phyloP scores from a whole-genome alignment of 1,284 basidiomycete genomes.

The Ganoderma lucidum region DNA sequence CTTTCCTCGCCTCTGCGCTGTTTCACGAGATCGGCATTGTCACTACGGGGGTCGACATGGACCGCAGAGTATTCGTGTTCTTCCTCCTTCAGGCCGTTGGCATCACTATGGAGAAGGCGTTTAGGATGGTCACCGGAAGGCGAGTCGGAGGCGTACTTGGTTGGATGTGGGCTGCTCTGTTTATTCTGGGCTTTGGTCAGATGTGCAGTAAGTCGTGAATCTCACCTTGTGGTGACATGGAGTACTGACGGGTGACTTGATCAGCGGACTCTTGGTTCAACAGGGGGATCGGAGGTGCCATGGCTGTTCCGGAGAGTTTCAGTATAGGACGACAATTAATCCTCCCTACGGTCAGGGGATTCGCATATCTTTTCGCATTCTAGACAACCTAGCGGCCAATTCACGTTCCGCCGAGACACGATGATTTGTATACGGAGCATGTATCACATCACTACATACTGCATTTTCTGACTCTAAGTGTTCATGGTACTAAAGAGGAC shows the following conservation, averaged over 20 bases:
- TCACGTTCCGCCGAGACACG: background rate
- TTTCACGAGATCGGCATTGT: conserved; percentile 75
- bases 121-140: conserved; percentile 59
- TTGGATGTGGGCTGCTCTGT: conserved; percentile 70
- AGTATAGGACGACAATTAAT: conserved; percentile 2
- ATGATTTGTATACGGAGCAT: background rate
- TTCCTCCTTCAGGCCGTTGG: conserved; percentile 71
- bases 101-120: conserved; percentile 67
- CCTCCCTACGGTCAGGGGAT: background rate
- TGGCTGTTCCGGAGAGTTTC: conserved; percentile 3
- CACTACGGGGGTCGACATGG: conserved; percentile 64
- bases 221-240: background rate
- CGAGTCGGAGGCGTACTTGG: conserved; percentile 66
- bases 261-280: conserved; percentile 10
- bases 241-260: background rate
- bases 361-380: background rate
- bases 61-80: conserved; percentile 60
- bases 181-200: conserved; percentile 66
- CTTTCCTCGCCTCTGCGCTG: conserved; percentile 77
- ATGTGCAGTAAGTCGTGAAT: conserved; percentile 59
- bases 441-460: background rate
- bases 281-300: conserved; percentile 6
- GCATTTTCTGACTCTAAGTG: background rate
- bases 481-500: background rate
- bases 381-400: background rate